These are phyloP conservation scores for Metroxylon sagu DNA, from an alignment of 176 grass and related monocot species.

Conservation along the genomic window DNA sequence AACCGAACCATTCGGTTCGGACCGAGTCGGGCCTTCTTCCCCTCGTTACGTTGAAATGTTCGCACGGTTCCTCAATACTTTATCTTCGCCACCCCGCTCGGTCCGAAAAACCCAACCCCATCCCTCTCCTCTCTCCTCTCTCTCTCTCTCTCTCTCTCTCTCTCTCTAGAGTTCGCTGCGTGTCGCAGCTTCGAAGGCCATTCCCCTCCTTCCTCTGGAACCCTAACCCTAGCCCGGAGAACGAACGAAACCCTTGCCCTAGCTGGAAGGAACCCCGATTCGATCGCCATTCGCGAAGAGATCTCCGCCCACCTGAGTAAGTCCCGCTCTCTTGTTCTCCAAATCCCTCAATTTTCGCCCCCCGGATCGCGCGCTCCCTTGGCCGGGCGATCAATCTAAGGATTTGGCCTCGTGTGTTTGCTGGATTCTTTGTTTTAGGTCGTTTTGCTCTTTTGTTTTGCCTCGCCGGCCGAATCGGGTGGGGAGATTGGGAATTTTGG, in stretches of 20 bases:
- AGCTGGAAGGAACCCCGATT: not conserved
- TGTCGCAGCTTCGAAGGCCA: slow-evolving; percentile 32
- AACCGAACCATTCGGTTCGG: not conserved
- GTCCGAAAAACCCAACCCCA: too few species aligned
- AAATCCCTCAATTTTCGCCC: not conserved
- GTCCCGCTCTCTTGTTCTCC: not conserved
- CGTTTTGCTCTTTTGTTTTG: too few species aligned
- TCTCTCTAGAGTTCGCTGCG: slow-evolving; percentile 22
- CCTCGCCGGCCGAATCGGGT: too few species aligned
- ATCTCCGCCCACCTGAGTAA: not conserved
- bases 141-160: slow-evolving; percentile 16
- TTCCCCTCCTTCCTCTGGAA: not conserved
- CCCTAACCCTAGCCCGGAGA: not conserved
- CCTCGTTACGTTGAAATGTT: slow-evolving; percentile 54
- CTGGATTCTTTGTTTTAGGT: not conserved
- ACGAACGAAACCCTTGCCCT: slow-evolving; percentile 11
- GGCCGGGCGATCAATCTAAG: too few species aligned
- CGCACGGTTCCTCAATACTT: slow-evolving; percentile 34
- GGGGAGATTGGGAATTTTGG: too few species aligned
- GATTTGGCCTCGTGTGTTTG: not conserved
- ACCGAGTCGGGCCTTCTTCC: slow-evolving; percentile 1
- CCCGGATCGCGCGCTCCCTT: too few species aligned
- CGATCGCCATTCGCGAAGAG: slow-evolving; percentile 1
- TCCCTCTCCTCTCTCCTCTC: slow-evolving; percentile 20
- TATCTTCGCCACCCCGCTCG: too few species aligned